Percentiles rank a stretch among this genome's conserved stretches.
These are phyloP conservation scores for Chlamydomonas asymmetrica DNA, from an alignment of 139 green algal species.

Conservation along the genomic window DNA sequence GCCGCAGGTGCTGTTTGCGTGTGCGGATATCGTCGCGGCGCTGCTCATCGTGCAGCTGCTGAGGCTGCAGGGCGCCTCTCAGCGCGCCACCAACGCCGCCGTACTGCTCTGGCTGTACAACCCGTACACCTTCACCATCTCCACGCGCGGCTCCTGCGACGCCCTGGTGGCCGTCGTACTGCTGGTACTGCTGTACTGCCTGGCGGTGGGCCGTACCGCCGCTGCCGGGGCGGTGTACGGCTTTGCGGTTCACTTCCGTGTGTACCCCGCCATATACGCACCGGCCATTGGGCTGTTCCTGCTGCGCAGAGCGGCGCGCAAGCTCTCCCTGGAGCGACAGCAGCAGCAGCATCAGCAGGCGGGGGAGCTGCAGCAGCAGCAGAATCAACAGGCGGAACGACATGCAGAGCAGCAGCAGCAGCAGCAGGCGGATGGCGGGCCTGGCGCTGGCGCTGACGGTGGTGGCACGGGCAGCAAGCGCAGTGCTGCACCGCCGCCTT, in stretches of 20 bases:
- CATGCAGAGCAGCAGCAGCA: not conserved
- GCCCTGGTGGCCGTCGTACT: slow-evolving; percentile 78
- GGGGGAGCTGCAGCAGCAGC: not conserved
- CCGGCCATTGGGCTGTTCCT: slow-evolving; percentile 72
- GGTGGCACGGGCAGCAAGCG: too few species aligned
- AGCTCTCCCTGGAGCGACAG: not conserved
- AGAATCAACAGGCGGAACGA: not conserved
- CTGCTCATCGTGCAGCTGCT: slow-evolving; percentile 55
- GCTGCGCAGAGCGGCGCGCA: not conserved
- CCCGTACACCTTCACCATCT: slow-evolving; percentile 90
- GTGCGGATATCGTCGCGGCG: slow-evolving; percentile 67
- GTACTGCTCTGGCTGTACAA: slow-evolving; percentile 90
- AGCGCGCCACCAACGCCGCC: not conserved
- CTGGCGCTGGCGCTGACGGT: too few species aligned
- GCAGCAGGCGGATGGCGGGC: too few species aligned
- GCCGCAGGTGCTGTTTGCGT: slow-evolving; percentile 73
- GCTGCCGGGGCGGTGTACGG: slow-evolving; percentile 67
- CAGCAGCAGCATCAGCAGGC: slow-evolving; percentile 2
- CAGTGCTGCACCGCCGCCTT: too few species aligned
- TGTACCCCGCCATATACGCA: slow-evolving; percentile 92
- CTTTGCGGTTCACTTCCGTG: slow-evolving; percentile 86
- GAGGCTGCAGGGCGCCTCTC: not conserved
- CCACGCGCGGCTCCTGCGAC: slow-evolving; percentile 88
- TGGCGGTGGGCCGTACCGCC: slow-evolving; percentile 25
- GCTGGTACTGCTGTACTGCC: slow-evolving; percentile 62